Conservation (phyloP, 495 filamentous ascomycete species). For the Podospora fimiseda region DNA sequence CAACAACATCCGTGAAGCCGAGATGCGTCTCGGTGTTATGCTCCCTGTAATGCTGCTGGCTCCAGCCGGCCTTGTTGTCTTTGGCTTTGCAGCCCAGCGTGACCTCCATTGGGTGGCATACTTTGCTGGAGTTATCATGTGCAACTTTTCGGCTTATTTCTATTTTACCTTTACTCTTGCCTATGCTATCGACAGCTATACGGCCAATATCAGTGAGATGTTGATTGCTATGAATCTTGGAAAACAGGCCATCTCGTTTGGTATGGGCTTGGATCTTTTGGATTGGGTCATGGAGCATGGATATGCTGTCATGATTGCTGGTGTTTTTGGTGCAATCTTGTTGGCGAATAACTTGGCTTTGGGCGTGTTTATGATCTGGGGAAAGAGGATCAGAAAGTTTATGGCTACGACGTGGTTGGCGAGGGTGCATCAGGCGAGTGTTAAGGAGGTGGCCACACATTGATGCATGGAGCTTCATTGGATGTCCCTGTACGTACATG, state of each 20-base stretch:
- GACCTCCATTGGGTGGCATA: constrained; percentile 52
- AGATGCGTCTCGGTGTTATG: constrained; percentile 55
- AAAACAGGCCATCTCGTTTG: constrained; percentile 59
- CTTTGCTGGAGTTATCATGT: constrained; percentile 49
- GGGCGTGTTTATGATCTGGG: constrained; percentile 50
- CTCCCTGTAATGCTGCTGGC: constrained; percentile 49
- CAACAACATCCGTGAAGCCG: constrained; percentile 51
- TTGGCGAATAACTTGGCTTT: constrained; percentile 52
- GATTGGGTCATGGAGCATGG: constrained; percentile 52
- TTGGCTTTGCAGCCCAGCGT: constrained; percentile 47
- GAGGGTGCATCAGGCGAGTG: constrained; percentile 16
- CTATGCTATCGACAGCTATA: constrained; percentile 54
- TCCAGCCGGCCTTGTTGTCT: constrained; percentile 49
- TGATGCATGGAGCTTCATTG: no score
- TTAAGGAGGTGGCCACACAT: constrained; percentile 9
- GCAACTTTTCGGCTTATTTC: constrained; percentile 48
- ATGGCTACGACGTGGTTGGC: constrained; percentile 50
- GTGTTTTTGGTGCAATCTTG: constrained; percentile 49
- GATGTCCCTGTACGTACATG: no score
- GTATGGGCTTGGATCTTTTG: constrained; percentile 52
- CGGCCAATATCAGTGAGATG: constrained; percentile 55
- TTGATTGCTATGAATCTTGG: constrained; percentile 62
- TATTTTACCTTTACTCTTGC: constrained; percentile 57
- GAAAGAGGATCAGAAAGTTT: constrained; percentile 48
- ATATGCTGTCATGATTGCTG: constrained; percentile 53